A percentile compares a stretch with the other conserved stretches of the same genome.
Evolutionary conservation across 202 grass and related monocot species (phyloP).

Genomic region (Musa balbisiana): DNA sequence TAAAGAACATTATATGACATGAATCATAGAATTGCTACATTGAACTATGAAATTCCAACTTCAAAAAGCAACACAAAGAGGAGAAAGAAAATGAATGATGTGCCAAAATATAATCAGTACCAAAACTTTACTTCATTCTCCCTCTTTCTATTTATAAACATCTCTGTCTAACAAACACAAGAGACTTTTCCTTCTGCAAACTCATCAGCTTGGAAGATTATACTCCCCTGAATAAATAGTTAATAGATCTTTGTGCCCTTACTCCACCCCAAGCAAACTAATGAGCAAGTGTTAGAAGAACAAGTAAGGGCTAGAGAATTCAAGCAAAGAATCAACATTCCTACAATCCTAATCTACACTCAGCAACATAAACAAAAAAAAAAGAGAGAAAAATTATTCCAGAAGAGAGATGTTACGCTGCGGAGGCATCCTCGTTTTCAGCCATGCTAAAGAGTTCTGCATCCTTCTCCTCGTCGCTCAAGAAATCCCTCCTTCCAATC

Average conservation of each 20-base stretch:
- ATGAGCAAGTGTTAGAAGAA: background rate
- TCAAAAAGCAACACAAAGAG: no score
- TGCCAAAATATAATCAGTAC: no score
- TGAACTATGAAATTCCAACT: no score
- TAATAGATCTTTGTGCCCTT: background rate
- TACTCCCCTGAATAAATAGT: background rate
- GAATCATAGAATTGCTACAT: no score
- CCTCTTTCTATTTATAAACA: background rate
- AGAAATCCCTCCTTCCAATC: constrained; percentile 60
- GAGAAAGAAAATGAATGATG: no score
- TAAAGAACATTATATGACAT: no score
- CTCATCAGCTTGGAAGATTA: background rate
- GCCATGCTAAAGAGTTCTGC: constrained; percentile 22
- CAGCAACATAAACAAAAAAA: constrained; percentile 4
- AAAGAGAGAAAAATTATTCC: constrained; percentile 13
- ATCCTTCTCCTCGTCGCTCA: constrained; percentile 48
- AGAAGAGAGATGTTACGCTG: constrained; percentile 39
- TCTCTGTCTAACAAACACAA: background rate
- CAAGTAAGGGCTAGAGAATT: background rate
- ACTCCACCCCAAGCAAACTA: constrained; percentile 1
- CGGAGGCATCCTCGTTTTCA: constrained; percentile 44
- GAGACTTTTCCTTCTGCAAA: background rate
- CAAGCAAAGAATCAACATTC: constrained; percentile 27
- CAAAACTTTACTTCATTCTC: background rate
- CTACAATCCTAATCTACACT: constrained; percentile 70